phyloP scores from a whole-genome alignment of 257 asterid genomes.

The Petunia secreta region DNA sequence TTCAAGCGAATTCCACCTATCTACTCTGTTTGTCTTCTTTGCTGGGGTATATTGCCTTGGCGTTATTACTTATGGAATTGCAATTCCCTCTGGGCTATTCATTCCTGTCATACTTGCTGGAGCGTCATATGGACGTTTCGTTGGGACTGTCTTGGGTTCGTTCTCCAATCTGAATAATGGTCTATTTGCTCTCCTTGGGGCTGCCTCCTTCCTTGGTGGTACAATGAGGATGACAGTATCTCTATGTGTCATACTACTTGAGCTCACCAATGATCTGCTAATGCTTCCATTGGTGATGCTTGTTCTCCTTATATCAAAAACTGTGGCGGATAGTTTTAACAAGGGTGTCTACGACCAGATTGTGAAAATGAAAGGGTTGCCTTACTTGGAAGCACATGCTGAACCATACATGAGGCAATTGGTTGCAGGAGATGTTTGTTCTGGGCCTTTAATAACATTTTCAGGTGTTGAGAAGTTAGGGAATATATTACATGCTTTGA shows the following conservation, averaged over 20 bases:
- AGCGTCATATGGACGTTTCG: conserved; percentile 90
- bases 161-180: conserved; percentile 74
- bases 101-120: conserved; percentile 99
- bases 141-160: conserved; percentile 67
- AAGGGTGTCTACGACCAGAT: conserved; percentile 92
- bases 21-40: conserved; percentile 65
- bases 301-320: conserved; percentile 86
- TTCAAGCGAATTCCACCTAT: conserved; percentile 60
- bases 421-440: conserved; percentile 83
- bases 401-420: conserved; percentile 92
- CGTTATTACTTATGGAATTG: conserved; percentile 84
- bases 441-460: conserved; percentile 83
- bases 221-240: conserved; percentile 99
- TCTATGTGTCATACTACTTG: conserved; percentile 87
- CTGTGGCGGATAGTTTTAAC: conserved; percentile 88
- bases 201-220: conserved; percentile 98
- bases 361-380: conserved; percentile 91
- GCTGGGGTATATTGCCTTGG: conserved; percentile 68
- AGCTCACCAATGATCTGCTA: conserved; percentile 78
- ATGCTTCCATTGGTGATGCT: conserved; percentile 96
- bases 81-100: conserved; percentile 95
- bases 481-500: conserved; percentile 62
- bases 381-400: conserved; percentile 92
- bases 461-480: conserved; percentile 85
- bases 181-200: conserved; percentile 84